A percentile compares a stretch with the other conserved stretches of the same genome.
These are phyloP conservation scores for Erodium chrysanthum DNA, from an alignment of 441 rosid genomes.

Conservation along the genomic window DNA sequence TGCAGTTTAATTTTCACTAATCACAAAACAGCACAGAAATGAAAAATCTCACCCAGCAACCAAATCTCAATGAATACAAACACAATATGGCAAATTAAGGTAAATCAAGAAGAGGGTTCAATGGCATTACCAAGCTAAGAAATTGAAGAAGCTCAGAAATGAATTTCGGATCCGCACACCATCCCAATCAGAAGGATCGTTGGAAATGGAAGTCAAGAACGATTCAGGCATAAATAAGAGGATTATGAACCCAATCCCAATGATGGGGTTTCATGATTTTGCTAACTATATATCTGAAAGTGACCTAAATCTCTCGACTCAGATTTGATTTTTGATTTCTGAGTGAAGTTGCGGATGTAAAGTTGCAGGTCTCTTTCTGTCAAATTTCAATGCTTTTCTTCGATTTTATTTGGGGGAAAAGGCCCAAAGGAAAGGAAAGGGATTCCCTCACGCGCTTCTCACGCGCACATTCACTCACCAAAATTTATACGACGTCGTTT, in stretches of 20 bases:
- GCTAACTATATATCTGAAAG: not conserved
- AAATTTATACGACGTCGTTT: not conserved
- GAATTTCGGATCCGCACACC: not conserved
- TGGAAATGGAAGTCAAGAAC: not conserved
- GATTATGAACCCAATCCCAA: not conserved
- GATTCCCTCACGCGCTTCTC: not conserved
- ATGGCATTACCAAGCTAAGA: not conserved
- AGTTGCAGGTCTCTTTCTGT: not conserved
- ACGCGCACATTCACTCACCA: not conserved
- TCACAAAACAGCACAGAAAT: not conserved
- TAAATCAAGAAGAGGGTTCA: not conserved
- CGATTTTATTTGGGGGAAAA: not conserved
- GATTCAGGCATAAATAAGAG: not conserved
- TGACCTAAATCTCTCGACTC: not conserved
- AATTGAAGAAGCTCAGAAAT: not conserved
- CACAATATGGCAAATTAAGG: not conserved
- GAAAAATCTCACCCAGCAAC: not conserved
- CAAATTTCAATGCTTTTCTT: conserved; percentile 1
- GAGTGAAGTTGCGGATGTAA: not conserved
- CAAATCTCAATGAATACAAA: not conserved
- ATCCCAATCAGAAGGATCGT: not conserved
- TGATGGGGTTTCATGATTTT: not conserved
- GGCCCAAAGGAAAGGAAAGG: not conserved
- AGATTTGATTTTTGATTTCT: not conserved
- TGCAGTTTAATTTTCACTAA: not conserved